Evolutionary conservation across 306 rosid genomes (phyloP).

Genomic region (barrel medic (Medicago truncatula)): DNA sequence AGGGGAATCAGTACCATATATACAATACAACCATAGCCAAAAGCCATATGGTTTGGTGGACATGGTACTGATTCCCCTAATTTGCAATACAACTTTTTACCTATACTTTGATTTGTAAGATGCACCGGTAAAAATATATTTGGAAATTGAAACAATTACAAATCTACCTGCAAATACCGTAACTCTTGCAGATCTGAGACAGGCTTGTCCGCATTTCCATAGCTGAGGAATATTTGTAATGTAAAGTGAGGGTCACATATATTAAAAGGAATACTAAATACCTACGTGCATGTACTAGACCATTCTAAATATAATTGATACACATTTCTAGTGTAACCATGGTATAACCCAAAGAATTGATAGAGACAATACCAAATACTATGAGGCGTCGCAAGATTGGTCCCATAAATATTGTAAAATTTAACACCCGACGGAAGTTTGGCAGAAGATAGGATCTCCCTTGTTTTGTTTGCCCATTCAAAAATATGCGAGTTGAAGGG

Average conservation of each 20-base stretch:
- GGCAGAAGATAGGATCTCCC: conserved; percentile 70
- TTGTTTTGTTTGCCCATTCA: conserved; percentile 89
- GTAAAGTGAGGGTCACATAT: conserved; percentile 26
- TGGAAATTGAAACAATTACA: not conserved
- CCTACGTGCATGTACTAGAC: conserved; percentile 16
- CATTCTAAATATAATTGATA: conserved; percentile 28
- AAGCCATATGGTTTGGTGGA: conserved; percentile 7
- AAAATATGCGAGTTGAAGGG: conserved; percentile 82
- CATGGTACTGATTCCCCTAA: too few species aligned
- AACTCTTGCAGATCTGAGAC: conserved; percentile 72
- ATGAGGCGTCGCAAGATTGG: conserved; percentile 75
- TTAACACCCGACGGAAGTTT: conserved; percentile 84
- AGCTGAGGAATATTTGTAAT: conserved; percentile 67
- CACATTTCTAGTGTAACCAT: conserved; percentile 11
- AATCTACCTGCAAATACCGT: conserved; percentile 63
- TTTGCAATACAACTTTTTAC: too few species aligned
- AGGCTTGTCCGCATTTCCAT: conserved; percentile 74
- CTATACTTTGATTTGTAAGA: conserved; percentile 19
- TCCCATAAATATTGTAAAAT: conserved; percentile 91
- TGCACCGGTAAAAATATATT: conserved; percentile 11
- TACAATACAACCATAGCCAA: not conserved
- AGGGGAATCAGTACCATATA: conserved; percentile 14
- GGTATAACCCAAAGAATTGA: conserved; percentile 21
- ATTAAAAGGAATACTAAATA: conserved; percentile 37
- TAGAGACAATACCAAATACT: conserved; percentile 74